Evolutionary conservation across 2,329 filamentous ascomycete genomes (phyloP), one percentile per base, ranked within the genome.

Genomic region (Pseudocercospora fuligena): DNA sequence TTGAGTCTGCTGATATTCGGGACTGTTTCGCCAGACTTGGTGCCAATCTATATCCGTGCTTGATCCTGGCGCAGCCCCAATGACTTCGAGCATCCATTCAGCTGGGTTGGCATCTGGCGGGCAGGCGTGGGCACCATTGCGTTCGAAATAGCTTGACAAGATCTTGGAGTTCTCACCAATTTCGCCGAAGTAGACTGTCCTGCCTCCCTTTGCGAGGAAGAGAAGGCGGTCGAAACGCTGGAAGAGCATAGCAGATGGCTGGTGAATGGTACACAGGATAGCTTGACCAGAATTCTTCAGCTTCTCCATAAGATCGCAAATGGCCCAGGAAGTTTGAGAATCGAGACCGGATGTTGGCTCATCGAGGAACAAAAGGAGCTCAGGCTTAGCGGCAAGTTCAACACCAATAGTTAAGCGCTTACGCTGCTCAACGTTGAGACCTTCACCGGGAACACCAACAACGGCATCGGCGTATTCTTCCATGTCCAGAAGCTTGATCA

Each of bases 231-330:
- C 92, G 77, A 95, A 97, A 66, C 92, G 90, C 78, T 97, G 92
- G 83, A 97, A 97, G 61, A 97, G 85, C 86, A 97, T 93, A 36
- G 94, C 93, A 14, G 92, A 96, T n/a, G 94, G 94, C 79, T 98
- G 94, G 78, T 98, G 94, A 68, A 97, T 97, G 0, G 94, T 97
- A 82, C 93, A 97, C n/a, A 97, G 88, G 79, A 97, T 92, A 60
- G 94, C 94, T 78, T 96, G 93, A 16, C 94, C 94, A 69, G 89
- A 91, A 78, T 94, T 91, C 73, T 93, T 93, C 36, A 97, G 85
- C 80, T 96, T 97, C 80, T 96, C 91, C 47, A 98, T 86, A 11
- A 97, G 86, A 78, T 93, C 90, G 54, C 93, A 86, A 76, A 97
- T 97, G 70, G 92, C 92, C 92, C 93, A 97, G 0, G 93, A 94